phyloP scores from a whole-genome alignment of 202 grass and related monocot genomes.

The Elaeis oleifera region DNA sequence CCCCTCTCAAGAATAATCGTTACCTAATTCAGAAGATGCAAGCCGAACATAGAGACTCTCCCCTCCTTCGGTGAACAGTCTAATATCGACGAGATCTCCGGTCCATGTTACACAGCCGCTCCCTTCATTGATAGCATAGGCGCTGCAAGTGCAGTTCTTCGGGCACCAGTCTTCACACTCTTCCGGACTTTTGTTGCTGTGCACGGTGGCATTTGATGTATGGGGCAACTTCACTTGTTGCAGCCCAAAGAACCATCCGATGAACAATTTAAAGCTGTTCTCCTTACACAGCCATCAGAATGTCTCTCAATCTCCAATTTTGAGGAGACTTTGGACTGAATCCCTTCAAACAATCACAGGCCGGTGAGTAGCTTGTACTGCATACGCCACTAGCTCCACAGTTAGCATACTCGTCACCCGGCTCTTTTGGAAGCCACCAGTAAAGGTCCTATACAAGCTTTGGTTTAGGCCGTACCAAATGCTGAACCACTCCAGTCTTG shows the following conservation, averaged over 20 bases:
- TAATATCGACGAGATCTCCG: conserved; percentile 41
- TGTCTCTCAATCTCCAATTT: conserved; percentile 60
- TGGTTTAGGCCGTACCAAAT: conserved; percentile 33
- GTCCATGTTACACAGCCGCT: conserved; percentile 64
- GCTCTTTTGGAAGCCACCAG: conserved; percentile 55
- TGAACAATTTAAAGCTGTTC: conserved; percentile 44
- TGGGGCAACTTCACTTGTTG: conserved; percentile 55
- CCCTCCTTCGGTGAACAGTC: conserved; percentile 39
- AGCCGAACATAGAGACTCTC: conserved; percentile 53
- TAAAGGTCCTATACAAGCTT: conserved; percentile 43
- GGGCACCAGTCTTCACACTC: conserved; percentile 56
- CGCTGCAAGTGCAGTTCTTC: conserved; percentile 59
- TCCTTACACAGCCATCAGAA: conserved; percentile 45
- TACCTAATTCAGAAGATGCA: conserved; percentile 66
- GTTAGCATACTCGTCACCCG: conserved; percentile 47
- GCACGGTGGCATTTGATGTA: conserved; percentile 44
- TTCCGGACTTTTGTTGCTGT: conserved; percentile 31
- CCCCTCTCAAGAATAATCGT: background rate
- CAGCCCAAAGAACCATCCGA: conserved; percentile 35
- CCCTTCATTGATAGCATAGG: conserved; percentile 39
- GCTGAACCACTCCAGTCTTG: conserved; percentile 30
- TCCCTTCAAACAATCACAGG: conserved; percentile 43
- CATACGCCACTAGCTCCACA: conserved; percentile 64
- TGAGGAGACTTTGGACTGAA: conserved; percentile 46
- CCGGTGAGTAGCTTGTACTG: conserved; percentile 20